These are phyloP conservation scores for Lecanicillium sp. DNA, from an alignment of 2,329 filamentous ascomycete genomes.

Conservation along the genomic window DNA sequence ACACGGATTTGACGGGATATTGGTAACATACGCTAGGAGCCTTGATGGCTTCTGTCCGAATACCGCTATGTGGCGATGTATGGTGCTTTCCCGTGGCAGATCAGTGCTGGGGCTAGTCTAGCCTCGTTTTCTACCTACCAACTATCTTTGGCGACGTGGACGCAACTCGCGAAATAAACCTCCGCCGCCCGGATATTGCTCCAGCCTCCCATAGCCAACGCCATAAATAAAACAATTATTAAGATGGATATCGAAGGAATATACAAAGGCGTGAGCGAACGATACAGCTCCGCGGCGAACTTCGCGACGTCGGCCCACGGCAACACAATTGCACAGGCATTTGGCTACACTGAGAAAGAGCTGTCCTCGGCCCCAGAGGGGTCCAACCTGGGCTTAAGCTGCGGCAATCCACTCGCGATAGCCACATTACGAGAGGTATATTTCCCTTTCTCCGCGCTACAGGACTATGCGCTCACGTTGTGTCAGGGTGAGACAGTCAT, in stretches of 20 bases:
- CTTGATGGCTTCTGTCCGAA: no score
- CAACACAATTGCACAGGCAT: conserved; percentile 38
- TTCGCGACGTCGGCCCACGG: conserved; percentile 23
- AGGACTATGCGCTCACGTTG: not conserved
- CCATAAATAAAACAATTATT: no score
- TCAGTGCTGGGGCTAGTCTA: no score
- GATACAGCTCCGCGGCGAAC: conserved; percentile 25
- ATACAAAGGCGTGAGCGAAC: conserved; percentile 25
- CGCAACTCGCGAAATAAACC: no score
- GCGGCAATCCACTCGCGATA: conserved; percentile 44
- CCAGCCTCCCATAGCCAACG: no score
- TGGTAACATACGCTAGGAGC: no score
- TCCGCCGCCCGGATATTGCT: no score
- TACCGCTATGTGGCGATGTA: no score
- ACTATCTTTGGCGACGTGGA: no score
- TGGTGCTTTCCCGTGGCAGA: no score
- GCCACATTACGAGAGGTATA: conserved; percentile 36
- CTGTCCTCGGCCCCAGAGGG: conserved; percentile 35
- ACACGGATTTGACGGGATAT: no score
- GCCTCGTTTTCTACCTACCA: no score
- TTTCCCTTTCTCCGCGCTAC: not conserved
- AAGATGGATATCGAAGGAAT: conserved; percentile 22
- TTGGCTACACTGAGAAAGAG: conserved; percentile 43
- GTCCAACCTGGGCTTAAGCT: conserved; percentile 46
- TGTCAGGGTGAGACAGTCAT: conserved; percentile 47